These are phyloP conservation scores for Populus alba DNA, from an alignment of 345 rosid genomes.

Conservation along the genomic window DNA sequence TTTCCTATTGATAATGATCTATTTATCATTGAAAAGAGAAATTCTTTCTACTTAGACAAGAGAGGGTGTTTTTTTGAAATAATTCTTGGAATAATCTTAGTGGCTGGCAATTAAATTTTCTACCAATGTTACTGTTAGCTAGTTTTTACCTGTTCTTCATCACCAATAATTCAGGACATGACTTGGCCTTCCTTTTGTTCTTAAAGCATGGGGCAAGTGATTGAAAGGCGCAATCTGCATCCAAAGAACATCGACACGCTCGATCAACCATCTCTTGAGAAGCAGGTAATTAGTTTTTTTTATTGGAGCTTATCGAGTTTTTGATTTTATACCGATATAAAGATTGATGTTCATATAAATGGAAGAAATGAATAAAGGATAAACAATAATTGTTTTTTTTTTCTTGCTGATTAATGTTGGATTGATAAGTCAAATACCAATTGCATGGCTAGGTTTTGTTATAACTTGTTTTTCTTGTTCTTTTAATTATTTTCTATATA, in stretches of 20 bases:
- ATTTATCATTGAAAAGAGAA: background rate
- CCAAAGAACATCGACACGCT: constrained; percentile 12
- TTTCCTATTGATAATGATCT: background rate
- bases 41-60: background rate
- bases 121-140: background rate
- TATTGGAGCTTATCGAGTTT: background rate
- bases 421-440: too few species aligned
- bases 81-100: background rate
- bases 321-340: background rate
- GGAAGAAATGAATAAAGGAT: background rate
- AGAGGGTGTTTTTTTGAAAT: too few species aligned
- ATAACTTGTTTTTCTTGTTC: too few species aligned
- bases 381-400: background rate
- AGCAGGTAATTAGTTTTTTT: constrained; percentile 20
- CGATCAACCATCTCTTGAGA: constrained; percentile 32
- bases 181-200: background rate
- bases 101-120: background rate
- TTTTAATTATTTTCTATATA: too few species aligned
- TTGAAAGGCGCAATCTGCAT: constrained; percentile 30
- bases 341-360: background rate
- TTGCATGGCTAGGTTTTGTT: too few species aligned
- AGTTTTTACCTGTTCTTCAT: background rate
- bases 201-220: constrained; percentile 32
- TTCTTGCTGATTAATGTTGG: too few species aligned
- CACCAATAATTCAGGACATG: background rate